Percentiles rank a stretch among this genome's conserved stretches.
Conservation (phyloP, 1,284 basidiomycete genomes). For the Mycena citricolor region DNA sequence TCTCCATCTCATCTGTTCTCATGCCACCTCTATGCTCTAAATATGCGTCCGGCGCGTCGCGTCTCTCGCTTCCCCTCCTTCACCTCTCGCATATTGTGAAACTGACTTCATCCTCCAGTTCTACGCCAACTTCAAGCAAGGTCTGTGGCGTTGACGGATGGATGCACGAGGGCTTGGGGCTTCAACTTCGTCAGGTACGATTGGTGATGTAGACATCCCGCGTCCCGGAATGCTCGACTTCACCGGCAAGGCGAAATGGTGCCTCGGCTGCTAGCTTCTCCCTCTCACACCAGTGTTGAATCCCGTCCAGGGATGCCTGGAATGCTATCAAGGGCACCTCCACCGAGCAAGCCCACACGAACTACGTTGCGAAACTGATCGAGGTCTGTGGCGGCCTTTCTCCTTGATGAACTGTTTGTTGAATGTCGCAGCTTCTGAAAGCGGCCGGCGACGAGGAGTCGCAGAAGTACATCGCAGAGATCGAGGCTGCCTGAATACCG, state of each 20-base stretch:
- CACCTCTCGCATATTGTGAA: too few species aligned
- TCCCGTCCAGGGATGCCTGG: slow-evolving; percentile 10
- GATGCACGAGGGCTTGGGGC: slow-evolving; percentile 1
- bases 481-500: slow-evolving; percentile 5
- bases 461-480: slow-evolving; percentile 5
- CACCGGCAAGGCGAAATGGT: slow-evolving; percentile 39
- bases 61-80: too few species aligned
- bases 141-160: background rate
- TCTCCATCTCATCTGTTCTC: background rate
- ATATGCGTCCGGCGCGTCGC: too few species aligned
- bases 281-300: slow-evolving; percentile 1
- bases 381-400: slow-evolving; percentile 1
- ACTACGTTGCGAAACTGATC: slow-evolving; percentile 7
- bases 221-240: slow-evolving; percentile 60
- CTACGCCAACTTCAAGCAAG: slow-evolving; percentile 12
- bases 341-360: slow-evolving; percentile 4
- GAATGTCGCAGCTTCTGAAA: slow-evolving; percentile 5
- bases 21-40: slow-evolving; percentile 5
- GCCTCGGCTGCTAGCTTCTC: slow-evolving; percentile 23
- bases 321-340: slow-evolving; percentile 7
- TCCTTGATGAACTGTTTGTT: background rate
- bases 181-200: slow-evolving; percentile 46
- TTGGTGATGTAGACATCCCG: slow-evolving; percentile 8
- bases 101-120: slow-evolving; percentile 16
- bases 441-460: slow-evolving; percentile 9